phyloP scores from a whole-genome alignment of 371 early-diverging fungal species.

The Syncephalastrum racemosum region DNA sequence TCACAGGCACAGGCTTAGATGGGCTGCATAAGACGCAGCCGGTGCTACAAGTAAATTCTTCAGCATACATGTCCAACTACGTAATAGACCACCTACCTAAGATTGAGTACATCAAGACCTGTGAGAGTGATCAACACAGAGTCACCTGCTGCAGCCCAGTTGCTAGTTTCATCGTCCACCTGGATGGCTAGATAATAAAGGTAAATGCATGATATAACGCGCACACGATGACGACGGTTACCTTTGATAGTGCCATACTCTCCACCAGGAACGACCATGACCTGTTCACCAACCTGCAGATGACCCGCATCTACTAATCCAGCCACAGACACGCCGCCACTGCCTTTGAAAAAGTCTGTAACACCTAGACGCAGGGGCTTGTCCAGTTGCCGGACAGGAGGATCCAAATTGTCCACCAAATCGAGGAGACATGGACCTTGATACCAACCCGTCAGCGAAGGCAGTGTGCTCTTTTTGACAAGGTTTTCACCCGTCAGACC shows the following conservation, averaged over 20 bases:
- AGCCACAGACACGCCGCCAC: constrained; percentile 72
- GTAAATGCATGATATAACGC: neutral
- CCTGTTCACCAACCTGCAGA: constrained; percentile 83
- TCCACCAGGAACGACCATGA: constrained; percentile 81
- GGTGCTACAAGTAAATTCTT: constrained; percentile 31
- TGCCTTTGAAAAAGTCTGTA: constrained; percentile 84
- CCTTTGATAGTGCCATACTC: constrained; percentile 79
- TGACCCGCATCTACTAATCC: constrained; percentile 88
- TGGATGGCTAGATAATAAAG: constrained; percentile 57
- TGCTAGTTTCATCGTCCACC: constrained; percentile 64
- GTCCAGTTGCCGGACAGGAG: constrained; percentile 75
- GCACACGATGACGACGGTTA: constrained; percentile 21
- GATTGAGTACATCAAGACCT: constrained; percentile 78
- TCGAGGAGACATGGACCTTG: constrained; percentile 64
- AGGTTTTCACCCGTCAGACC: constrained; percentile 90
- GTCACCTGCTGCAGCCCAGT: constrained; percentile 95
- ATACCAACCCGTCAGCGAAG: constrained; percentile 66
- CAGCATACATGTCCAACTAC: neutral
- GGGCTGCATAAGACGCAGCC: constrained; percentile 82
- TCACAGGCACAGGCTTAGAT: constrained; percentile 66
- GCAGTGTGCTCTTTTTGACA: constrained; percentile 37
- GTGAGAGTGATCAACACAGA: constrained; percentile 75
- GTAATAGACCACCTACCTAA: constrained; percentile 50
- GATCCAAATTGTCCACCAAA: constrained; percentile 56
- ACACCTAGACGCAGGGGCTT: constrained; percentile 83